Evolutionary conservation across 2,329 filamentous ascomycete species (phyloP), one percentile per base, ranked within the genome.

Genomic region (Talaromyces verruculosus): DNA sequence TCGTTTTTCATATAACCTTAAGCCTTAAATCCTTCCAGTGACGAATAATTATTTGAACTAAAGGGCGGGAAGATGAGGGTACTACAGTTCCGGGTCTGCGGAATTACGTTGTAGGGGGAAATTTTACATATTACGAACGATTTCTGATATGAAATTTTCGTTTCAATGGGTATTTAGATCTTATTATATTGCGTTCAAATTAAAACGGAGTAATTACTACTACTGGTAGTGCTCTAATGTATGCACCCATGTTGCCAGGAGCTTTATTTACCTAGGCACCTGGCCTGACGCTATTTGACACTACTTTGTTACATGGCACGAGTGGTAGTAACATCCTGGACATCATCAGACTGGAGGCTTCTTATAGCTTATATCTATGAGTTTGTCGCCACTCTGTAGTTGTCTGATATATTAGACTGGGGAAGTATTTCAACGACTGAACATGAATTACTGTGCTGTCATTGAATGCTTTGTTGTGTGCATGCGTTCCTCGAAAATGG

Each of bases 171-270:
- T 39, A 30, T 30, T 28, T 43, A 35, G 8, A 11, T 10, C 25
- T 33, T 53, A n/a, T 37, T 41, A 45, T 39, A 59, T 45, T 45
- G 39, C 39, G 11, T 15, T 15, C 22, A 60, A 45, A 60, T 45
- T 60, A 60, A 60, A 60, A 33, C 62, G 62, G 62, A 64, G 37
- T 10, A 39, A 64, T 64, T 58, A 49, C 62, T 39, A 58, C 28
- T 64, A 47, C 62, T 28, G 39, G 62, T 37, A 58, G 28, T 63
- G 2, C n/a, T 37, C 25, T 64, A 64, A 28, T 47, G 49, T 64
- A 57, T 58, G 35, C 22, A 60, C 57, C 39, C 57, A 60, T 60
- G 57, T 19, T 30, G 30, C 57, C 25, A 45, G 22, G 28, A 60
- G 57, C 28, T 45, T 60, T 33, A 33, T 43, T 45, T 60, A 45